Percentiles rank a stretch among this genome's conserved stretches.
Conservation (phyloP, 495 filamentous ascomycete genomes). For the Astrocystis sublimbata region DNA sequence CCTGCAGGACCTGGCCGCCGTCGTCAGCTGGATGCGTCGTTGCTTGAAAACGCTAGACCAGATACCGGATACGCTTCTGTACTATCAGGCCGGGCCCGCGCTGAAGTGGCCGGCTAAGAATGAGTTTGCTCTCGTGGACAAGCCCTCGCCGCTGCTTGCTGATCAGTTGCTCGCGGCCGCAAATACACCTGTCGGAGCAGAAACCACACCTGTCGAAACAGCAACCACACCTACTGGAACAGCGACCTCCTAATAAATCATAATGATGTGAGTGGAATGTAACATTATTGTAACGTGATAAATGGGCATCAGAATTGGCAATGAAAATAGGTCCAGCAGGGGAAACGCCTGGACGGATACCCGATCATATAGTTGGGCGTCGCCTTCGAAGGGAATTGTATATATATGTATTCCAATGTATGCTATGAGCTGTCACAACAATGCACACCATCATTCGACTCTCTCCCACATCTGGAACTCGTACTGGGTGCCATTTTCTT, state of each 20-base stretch:
- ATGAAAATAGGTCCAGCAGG: not conserved
- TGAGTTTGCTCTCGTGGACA: conserved; percentile 45
- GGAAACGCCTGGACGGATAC: not conserved
- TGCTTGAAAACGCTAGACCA: conserved; percentile 63
- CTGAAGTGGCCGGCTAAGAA: conserved; percentile 45
- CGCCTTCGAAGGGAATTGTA: not conserved
- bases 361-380: not conserved
- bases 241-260: not conserved
- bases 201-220: not conserved
- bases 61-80: conserved; percentile 57
- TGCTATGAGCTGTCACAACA: conserved; percentile 6
- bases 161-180: conserved; percentile 6
- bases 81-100: conserved; percentile 33
- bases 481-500: conserved; percentile 60
- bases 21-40: conserved; percentile 78
- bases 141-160: conserved; percentile 29
- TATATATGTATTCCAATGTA: conserved; percentile 19
- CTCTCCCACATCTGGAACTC: conserved; percentile 67
- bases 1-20: conserved; percentile 64
- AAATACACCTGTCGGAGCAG: not conserved
- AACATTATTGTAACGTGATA: conserved; percentile 1
- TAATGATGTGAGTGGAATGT: not conserved
- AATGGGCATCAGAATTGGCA: not conserved
- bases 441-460: conserved; percentile 30
- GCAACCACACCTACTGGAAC: not conserved